phyloP scores from a whole-genome alignment of 176 grass and related monocot genomes.

The Chloris gayana region DNA sequence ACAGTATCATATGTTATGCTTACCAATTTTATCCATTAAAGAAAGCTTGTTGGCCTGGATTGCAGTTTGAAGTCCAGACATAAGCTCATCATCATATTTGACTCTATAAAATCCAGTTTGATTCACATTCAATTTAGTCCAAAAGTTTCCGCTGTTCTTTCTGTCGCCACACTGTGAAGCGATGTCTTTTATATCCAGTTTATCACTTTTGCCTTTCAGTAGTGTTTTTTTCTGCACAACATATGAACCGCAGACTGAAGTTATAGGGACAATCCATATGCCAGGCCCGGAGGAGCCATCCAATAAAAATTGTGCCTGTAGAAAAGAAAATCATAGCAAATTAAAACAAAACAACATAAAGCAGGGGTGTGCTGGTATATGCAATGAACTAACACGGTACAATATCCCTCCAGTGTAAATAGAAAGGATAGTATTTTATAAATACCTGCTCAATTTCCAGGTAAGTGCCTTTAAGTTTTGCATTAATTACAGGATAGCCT shows the following conservation, averaged over 20 bases:
- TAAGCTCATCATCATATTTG: constrained; percentile 80
- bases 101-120: constrained; percentile 92
- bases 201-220: constrained; percentile 68
- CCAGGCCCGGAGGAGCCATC: constrained; percentile 62
- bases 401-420: constrained; percentile 17
- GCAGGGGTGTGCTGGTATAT: neutral
- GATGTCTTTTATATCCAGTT: constrained; percentile 52
- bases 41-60: constrained; percentile 66
- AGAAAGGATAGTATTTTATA: constrained; percentile 19
- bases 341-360: neutral
- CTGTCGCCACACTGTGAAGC: constrained; percentile 35
- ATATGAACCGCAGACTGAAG: constrained; percentile 60
- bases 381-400: neutral
- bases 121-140: constrained; percentile 82
- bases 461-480: constrained; percentile 54
- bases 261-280: constrained; percentile 85
- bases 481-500: constrained; percentile 82
- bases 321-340: constrained; percentile 29
- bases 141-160: constrained; percentile 52
- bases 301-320: constrained; percentile 83
- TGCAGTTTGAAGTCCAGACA: constrained; percentile 65
- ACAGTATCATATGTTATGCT: constrained; percentile 9
- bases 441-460: constrained; percentile 80
- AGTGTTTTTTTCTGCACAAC: constrained; percentile 57
- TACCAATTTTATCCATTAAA: constrained; percentile 88